Base-by-base conservation (phyloP, 2,329 filamentous ascomycete species). In the Drechslerella coelobrocha region DNA sequence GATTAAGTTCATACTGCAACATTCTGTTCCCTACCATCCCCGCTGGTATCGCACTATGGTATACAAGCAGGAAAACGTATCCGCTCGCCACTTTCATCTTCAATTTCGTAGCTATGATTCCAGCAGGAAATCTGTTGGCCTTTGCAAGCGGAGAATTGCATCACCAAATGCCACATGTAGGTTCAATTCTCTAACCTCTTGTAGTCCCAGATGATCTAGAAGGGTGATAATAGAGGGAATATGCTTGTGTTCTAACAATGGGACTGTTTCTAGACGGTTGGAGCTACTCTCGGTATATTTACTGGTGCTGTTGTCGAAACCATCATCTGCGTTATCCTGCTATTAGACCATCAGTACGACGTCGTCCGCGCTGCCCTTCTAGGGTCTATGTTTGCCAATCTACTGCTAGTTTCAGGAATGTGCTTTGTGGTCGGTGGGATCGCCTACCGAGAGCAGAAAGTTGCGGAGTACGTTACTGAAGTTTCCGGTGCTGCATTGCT, bases 311-410 rank as follows among this genome's bases (percentile, higher is more conserved):
- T 92, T 6, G 90, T 94, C 60, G 91, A 96, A 77, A 88, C 95
- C 61, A 85, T 95, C 51, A 81, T 95, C 27, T 93, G 95, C 79
- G 88, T 93, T 81, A 84, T 93, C 2, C 80, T 95, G 50, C 82
- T 94, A 1, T 78, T 78, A 9, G 78, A 81, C 1, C 72, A 81
- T 47, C 79, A 81, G 78, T 87, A 88, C 72, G 82, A 84, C 17
- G 89, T 94, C 75, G 90, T 95, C 74, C 86, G 90, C 76, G 90
- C 90, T 56, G 91, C 91, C 23, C 92, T 95, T 61, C 81, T 95
- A 0, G 91, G 91, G 37, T 93, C 90, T 0, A 89, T 95, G 48
- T 79, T 96, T 43, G 90, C 91, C 9, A 95, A 91, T 31, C 84
- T 94, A 79, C 80, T 95, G 45, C 82, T 95, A 0, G 94, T 91